Percentiles rank a stretch among this genome's conserved stretches.
Conservation (phyloP, 805 yeast genomes). For the Wickerhamomyces alni region DNA sequence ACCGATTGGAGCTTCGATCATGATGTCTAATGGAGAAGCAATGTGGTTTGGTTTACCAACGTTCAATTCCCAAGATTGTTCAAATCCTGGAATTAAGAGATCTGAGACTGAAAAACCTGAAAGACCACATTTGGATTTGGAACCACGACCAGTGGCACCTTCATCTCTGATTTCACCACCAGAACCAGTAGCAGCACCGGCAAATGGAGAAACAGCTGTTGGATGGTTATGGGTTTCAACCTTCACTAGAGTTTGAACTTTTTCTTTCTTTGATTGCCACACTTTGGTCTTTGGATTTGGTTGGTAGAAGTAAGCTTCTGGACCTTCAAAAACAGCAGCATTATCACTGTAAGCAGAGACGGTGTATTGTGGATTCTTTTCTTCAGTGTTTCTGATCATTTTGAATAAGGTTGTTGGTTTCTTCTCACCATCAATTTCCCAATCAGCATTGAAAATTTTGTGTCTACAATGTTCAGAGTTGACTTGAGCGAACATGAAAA, state of each 20-base stretch:
- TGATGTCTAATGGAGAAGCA: constrained; percentile 87
- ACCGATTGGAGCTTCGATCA: constrained; percentile 96
- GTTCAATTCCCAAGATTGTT: constrained; percentile 91
- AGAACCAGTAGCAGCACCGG: constrained; percentile 99
- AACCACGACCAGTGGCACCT: constrained; percentile 99
- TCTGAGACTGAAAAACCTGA: constrained; percentile 92
- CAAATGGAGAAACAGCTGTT: constrained; percentile 97
- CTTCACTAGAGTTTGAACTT: constrained; percentile 83
- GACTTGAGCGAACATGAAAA: constrained; percentile 99
- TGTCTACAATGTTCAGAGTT: constrained; percentile 99
- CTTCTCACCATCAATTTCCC: constrained; percentile 85
- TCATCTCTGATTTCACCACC: constrained; percentile 99
- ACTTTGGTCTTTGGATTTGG: constrained; percentile 68
- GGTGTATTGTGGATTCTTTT: constrained; percentile 71
- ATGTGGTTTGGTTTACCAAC: constrained; percentile 91
- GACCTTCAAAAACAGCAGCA: constrained; percentile 91
- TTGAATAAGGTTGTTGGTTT: constrained; percentile 76
- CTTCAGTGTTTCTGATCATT: constrained; percentile 94
- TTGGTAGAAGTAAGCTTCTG: constrained; percentile 68
- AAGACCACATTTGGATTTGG: constrained; percentile 93
- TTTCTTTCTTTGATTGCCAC: constrained; percentile 73
- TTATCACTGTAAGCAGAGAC: constrained; percentile 94
- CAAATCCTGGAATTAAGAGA: constrained; percentile 73
- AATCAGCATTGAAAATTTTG: constrained; percentile 96
- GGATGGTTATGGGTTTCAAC: constrained; percentile 99